These are phyloP conservation scores for Aspergillus ostianus DNA, from an alignment of 495 filamentous ascomycete species.

Conservation along the genomic window DNA sequence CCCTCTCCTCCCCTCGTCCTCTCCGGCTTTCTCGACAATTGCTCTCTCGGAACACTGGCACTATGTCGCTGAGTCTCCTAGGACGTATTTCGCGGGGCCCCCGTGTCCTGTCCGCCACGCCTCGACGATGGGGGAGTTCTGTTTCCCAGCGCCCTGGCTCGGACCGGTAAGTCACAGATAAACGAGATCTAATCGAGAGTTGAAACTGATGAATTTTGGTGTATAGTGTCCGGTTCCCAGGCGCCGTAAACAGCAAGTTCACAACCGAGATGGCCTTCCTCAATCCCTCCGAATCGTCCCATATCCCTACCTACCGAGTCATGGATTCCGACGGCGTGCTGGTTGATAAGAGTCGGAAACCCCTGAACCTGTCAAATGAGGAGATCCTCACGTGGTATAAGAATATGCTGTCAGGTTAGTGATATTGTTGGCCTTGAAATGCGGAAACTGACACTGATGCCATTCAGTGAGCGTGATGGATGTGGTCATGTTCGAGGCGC, in stretches of 20 bases:
- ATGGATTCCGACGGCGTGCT: constrained; percentile 80
- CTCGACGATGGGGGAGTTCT: constrained; percentile 53
- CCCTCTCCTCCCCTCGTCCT: constrained; percentile 1
- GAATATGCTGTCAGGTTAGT: constrained; percentile 61
- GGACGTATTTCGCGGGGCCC: constrained; percentile 7
- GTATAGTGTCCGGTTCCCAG: constrained; percentile 79
- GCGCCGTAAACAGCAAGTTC: constrained; percentile 93
- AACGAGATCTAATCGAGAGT: neutral
- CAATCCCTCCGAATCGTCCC: constrained; percentile 59
- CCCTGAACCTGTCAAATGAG: constrained; percentile 64
- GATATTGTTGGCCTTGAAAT: constrained; percentile 11
- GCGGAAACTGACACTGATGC: constrained; percentile 12
- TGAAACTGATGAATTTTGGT: constrained; percentile 8
- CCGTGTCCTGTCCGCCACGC: neutral
- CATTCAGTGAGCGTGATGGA: constrained; percentile 82
- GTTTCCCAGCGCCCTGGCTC: constrained; percentile 70
- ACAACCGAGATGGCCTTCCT: constrained; percentile 75
- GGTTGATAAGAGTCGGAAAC: constrained; percentile 63
- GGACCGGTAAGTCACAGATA: constrained; percentile 46
- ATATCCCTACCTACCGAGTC: constrained; percentile 83
- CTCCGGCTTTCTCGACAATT: neutral
- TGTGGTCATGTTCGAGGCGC: constrained; percentile 88
- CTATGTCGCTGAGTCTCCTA: constrained; percentile 28
- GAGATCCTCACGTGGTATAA: constrained; percentile 65
- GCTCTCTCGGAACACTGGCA: constrained; percentile 8